A percentile compares a stretch with the other conserved stretches of the same genome.
Evolutionary conservation across 805 yeast genomes (phyloP).

Genomic region (Blastobotrys attinorum): DNA sequence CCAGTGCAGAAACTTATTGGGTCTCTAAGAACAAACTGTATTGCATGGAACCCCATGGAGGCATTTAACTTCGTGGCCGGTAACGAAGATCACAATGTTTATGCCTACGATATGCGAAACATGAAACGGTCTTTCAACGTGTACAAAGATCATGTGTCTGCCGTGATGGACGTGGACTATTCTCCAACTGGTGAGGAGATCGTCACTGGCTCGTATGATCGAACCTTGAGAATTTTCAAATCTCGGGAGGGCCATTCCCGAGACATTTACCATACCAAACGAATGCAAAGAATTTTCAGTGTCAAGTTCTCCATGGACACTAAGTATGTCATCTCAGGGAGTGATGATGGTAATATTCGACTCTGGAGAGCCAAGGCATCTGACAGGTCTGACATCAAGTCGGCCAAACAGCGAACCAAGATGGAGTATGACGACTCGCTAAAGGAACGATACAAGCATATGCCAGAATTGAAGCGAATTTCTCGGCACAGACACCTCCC

Average conservation of each 20-base stretch:
- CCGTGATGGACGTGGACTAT: conserved; percentile 90
- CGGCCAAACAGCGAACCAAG: conserved; percentile 70
- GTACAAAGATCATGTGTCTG: conserved; percentile 91
- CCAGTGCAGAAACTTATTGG: conserved; percentile 90
- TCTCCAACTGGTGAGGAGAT: conserved; percentile 96
- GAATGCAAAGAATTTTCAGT: conserved; percentile 93
- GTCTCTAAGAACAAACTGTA: conserved; percentile 70
- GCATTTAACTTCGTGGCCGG: conserved; percentile 90
- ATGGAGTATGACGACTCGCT: conserved; percentile 86
- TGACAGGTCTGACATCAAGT: conserved; percentile 74
- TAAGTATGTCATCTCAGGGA: conserved; percentile 77
- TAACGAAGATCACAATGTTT: conserved; percentile 89
- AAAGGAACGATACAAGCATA: conserved; percentile 84
- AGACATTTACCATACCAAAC: conserved; percentile 91
- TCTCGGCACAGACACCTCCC: conserved; percentile 92
- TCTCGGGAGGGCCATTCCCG: conserved; percentile 82
- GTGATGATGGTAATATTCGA: conserved; percentile 94
- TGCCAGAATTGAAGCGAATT: conserved; percentile 94
- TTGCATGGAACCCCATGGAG: conserved; percentile 97
- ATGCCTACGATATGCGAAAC: conserved; percentile 95
- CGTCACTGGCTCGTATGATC: conserved; percentile 92
- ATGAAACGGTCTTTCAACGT: conserved; percentile 74
- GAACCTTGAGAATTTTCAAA: conserved; percentile 76
- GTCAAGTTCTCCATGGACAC: conserved; percentile 84
- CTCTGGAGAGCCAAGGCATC: conserved; percentile 87